Percentiles rank a stretch among this genome's conserved stretches.
Evolutionary conservation across 208 protist genomes (phyloP).

Genomic region (Crithidia brevicula): DNA sequence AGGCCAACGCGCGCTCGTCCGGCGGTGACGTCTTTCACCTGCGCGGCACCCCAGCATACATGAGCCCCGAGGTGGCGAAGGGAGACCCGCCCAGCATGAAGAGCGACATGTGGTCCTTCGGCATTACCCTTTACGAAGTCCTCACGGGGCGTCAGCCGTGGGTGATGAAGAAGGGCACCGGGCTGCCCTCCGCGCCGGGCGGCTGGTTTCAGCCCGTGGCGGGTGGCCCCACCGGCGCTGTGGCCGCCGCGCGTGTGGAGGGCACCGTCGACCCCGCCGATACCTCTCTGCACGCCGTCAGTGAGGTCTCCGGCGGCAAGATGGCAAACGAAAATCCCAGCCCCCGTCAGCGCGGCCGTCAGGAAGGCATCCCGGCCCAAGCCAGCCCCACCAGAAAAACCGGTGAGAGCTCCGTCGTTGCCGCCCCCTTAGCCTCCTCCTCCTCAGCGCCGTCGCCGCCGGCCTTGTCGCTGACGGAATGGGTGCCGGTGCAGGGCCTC

Average conservation of each 20-base stretch:
- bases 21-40: conserved; percentile 58
- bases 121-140: conserved; percentile 70
- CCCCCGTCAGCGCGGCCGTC: too few species aligned
- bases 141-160: conserved; percentile 73
- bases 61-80: conserved; percentile 73
- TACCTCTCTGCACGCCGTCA: not conserved
- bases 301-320: not conserved
- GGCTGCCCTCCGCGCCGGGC: not conserved
- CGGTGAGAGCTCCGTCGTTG: not conserved
- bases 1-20: conserved; percentile 40
- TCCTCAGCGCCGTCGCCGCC: not conserved
- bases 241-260: not conserved
- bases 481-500: conserved; percentile 14
- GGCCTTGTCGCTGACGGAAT: not conserved
- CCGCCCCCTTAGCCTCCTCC: not conserved
- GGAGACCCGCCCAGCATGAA: conserved; percentile 48
- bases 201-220: not conserved
- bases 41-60: conserved; percentile 81
- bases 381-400: not conserved
- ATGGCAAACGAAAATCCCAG: not conserved
- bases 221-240: not conserved
- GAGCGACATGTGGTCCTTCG: conserved; percentile 83
- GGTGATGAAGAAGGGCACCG: conserved; percentile 19
- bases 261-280: not conserved
- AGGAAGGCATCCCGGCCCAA: not conserved